Conservation (phyloP, 345 rosid species). For the Ceriops tagal region DNA sequence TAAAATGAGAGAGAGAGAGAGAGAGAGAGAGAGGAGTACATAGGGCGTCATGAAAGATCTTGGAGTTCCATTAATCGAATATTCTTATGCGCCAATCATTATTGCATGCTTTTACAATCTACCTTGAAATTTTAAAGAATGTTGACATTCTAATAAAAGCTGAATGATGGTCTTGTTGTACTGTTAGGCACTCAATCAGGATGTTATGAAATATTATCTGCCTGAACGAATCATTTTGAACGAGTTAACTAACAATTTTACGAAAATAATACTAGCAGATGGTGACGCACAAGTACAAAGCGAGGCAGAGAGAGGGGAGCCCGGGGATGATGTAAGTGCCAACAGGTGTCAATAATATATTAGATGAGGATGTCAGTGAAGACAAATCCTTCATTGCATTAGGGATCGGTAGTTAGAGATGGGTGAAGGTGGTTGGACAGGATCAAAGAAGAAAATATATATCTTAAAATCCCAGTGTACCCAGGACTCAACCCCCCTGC, state of each 20-base stretch:
- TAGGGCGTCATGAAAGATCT: background rate
- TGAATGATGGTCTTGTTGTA: background rate
- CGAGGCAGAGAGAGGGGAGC: background rate
- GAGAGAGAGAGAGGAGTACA: background rate
- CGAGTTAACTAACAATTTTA: background rate
- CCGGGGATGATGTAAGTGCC: constrained; percentile 9
- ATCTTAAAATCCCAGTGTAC: constrained; percentile 28
- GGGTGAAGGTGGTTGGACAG: constrained; percentile 96
- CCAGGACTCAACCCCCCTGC: constrained; percentile 48
- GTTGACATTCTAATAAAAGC: background rate
- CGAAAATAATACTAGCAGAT: background rate
- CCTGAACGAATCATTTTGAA: background rate
- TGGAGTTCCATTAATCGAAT: constrained; percentile 10
- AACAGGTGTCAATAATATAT: constrained; percentile 19
- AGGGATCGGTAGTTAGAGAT: constrained; percentile 74
- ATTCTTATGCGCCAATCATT: constrained; percentile 10
- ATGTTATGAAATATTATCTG: background rate
- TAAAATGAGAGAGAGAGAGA: background rate
- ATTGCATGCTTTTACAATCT: background rate
- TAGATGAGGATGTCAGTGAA: constrained; percentile 9
- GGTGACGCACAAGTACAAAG: background rate
- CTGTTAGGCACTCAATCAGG: background rate
- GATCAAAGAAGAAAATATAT: constrained; percentile 25
- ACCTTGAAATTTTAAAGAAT: background rate
- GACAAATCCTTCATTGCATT: constrained; percentile 39